phyloP scores from a whole-genome alignment of 2,329 filamentous ascomycete genomes.

The Aspergillus floridensis region DNA sequence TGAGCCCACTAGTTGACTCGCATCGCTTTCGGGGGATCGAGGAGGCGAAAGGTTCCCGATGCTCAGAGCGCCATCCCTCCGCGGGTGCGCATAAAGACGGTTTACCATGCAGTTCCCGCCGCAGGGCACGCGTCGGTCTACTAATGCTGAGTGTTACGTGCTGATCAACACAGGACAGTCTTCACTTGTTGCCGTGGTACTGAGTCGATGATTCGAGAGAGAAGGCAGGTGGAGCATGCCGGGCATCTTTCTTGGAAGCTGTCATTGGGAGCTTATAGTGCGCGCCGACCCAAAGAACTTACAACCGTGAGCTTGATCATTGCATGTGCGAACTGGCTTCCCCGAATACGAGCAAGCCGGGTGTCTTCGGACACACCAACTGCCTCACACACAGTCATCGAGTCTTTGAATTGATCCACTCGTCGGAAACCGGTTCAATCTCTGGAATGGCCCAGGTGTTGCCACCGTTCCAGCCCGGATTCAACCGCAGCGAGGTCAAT shows the following conservation, averaged over 20 bases:
- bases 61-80: conserved; percentile 42
- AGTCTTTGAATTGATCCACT: conserved; percentile 46
- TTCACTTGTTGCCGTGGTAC: conserved; percentile 41
- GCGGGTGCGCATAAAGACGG: conserved; percentile 43
- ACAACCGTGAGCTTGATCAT: conserved; percentile 10
- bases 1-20: conserved; percentile 59
- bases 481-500: conserved; percentile 55
- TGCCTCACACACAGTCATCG: conserved; percentile 48
- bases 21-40: conserved; percentile 31
- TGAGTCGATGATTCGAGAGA: conserved; percentile 35
- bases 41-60: conserved; percentile 34
- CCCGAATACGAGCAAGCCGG: conserved; percentile 36
- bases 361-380: conserved; percentile 13
- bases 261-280: conserved; percentile 49
- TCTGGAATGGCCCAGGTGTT: conserved; percentile 8
- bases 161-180: conserved; percentile 60
- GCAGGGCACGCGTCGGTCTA: conserved; percentile 51
- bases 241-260: conserved; percentile 47
- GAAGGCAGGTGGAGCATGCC: conserved; percentile 52
- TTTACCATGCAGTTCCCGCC: conserved; percentile 46
- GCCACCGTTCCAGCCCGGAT: conserved; percentile 20
- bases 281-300: conserved; percentile 4
- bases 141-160: conserved; percentile 57
- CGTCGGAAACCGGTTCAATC: conserved; percentile 53
- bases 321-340: conserved; percentile 14